These are phyloP conservation scores for Periconia sp. DNA, from an alignment of 2,329 filamentous ascomycete species.

Conservation along the genomic window DNA sequence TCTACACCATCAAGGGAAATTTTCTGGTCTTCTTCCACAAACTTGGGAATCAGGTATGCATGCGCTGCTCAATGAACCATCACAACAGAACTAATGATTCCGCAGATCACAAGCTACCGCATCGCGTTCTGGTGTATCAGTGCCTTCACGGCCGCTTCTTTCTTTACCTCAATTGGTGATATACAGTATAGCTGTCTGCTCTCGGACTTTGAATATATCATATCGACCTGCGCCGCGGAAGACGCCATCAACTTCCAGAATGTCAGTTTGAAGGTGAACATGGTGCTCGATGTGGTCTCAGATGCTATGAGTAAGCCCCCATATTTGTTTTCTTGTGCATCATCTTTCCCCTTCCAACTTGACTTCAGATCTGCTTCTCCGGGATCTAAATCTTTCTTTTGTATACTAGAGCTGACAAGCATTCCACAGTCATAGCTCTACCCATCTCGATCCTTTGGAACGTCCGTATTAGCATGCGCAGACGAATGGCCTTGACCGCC, in stretches of 20 bases:
- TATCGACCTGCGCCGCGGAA: not conserved
- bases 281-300: constrained; percentile 8
- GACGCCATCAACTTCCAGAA: not conserved
- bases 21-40: constrained; percentile 15
- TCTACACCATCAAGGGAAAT: constrained; percentile 13
- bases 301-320: constrained; percentile 13
- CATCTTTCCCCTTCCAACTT: too few relatives aligned
- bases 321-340: too few relatives aligned
- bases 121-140: too few relatives aligned
- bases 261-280: constrained; percentile 4
- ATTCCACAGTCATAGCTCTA: constrained; percentile 10
- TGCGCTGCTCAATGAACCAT: too few relatives aligned
- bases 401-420: too few relatives aligned
- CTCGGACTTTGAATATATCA: not conserved
- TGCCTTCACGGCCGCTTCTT: too few relatives aligned
- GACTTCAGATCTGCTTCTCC: too few relatives aligned
- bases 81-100: too few relatives aligned
- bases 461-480: not conserved
- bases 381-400: too few relatives aligned
- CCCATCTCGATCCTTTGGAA: constrained; percentile 7
- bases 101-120: too few relatives aligned
- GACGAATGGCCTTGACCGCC: constrained; percentile 3
- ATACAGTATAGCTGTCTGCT: constrained; percentile 7
- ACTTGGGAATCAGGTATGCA: constrained; percentile 3
- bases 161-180: too few relatives aligned